These are phyloP conservation scores for Claviceps fusiformis DNA, from an alignment of 2,329 filamentous ascomycete species.

Conservation along the genomic window DNA sequence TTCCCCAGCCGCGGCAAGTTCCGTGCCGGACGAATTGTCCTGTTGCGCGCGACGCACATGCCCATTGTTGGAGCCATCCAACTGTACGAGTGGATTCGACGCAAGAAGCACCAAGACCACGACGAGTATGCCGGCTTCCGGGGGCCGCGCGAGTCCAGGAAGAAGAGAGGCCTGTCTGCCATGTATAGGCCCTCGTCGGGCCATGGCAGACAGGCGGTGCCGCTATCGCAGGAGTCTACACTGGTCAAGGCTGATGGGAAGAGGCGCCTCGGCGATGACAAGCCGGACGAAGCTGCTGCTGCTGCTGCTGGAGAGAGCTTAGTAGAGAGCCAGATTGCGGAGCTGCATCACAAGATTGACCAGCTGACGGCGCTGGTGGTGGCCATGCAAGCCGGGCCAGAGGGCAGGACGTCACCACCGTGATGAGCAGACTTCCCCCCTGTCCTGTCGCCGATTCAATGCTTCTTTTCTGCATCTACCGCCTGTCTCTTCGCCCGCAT, in stretches of 20 bases:
- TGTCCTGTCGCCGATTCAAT: too few relatives aligned
- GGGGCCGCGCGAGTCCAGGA: conserved; percentile 25
- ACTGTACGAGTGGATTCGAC: conserved; percentile 45
- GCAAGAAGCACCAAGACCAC: conserved; percentile 24
- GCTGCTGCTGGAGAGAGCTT: conserved; percentile 17
- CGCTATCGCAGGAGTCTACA: conserved; percentile 9
- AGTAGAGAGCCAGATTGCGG: conserved; percentile 36
- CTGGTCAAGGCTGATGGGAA: conserved; percentile 7
- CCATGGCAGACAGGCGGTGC: conserved; percentile 4
- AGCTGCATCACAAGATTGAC: conserved; percentile 45
- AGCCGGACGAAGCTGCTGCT: conserved; percentile 15
- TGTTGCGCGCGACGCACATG: conserved; percentile 50
- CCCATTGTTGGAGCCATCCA: conserved; percentile 59
- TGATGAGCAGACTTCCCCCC: neutral
- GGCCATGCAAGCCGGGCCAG: conserved; percentile 26
- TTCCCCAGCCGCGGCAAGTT: conserved; percentile 49
- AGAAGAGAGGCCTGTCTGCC: conserved; percentile 10
- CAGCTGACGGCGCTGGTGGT: conserved; percentile 13
- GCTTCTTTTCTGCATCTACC: too few relatives aligned
- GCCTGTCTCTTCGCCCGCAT: too few relatives aligned
- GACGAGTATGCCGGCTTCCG: conserved; percentile 36
- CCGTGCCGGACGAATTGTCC: conserved; percentile 44
- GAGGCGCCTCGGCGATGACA: conserved; percentile 16
- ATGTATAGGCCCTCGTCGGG: conserved; percentile 9
- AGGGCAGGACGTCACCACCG: neutral